Percentiles rank a stretch among this genome's conserved stretches.
phyloP scores from a whole-genome alignment of 495 filamentous ascomycete species.

The Tuber melanosporum region DNA sequence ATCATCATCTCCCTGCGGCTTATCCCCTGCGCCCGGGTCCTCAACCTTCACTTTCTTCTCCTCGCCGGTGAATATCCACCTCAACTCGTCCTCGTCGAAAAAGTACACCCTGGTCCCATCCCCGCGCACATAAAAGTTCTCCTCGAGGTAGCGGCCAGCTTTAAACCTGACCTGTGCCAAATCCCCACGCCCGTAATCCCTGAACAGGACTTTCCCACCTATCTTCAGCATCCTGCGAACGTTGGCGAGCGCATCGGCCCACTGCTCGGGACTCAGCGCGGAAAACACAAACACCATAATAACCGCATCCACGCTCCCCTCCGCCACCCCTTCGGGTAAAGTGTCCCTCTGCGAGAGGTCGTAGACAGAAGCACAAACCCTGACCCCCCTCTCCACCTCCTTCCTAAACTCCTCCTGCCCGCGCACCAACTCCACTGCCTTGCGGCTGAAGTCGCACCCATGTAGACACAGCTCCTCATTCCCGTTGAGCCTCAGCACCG shows the following conservation, averaged over 20 bases:
- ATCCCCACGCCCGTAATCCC: constrained; percentile 93
- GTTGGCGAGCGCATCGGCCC: constrained; percentile 74
- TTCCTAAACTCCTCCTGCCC: constrained; percentile 54
- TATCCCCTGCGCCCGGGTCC: constrained; percentile 1
- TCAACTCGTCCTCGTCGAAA: constrained; percentile 79
- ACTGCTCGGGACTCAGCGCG: constrained; percentile 76
- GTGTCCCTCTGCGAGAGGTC: constrained; percentile 61
- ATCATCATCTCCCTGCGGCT: constrained; percentile 5
- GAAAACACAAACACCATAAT: constrained; percentile 97
- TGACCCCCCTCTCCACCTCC: constrained; percentile 46
- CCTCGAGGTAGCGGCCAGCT: constrained; percentile 81
- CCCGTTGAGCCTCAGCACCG: constrained; percentile 70
- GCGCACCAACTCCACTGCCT: constrained; percentile 83
- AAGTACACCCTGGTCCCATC: constrained; percentile 97
- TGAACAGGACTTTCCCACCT: constrained; percentile 82
- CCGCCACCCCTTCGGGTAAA: constrained; percentile 67
- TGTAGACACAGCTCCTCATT: constrained; percentile 73
- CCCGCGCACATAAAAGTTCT: constrained; percentile 94
- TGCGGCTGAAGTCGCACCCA: constrained; percentile 89
- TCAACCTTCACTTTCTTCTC: constrained; percentile 13
- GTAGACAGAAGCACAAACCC: constrained; percentile 85
- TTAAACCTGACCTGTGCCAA: constrained; percentile 94
- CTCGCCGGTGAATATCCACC: constrained; percentile 63
- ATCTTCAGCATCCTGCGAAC: constrained; percentile 74
- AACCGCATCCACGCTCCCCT: constrained; percentile 76